phyloP scores from a whole-genome alignment of 495 filamentous ascomycete genomes.

The Clohesyomyces aquaticus region DNA sequence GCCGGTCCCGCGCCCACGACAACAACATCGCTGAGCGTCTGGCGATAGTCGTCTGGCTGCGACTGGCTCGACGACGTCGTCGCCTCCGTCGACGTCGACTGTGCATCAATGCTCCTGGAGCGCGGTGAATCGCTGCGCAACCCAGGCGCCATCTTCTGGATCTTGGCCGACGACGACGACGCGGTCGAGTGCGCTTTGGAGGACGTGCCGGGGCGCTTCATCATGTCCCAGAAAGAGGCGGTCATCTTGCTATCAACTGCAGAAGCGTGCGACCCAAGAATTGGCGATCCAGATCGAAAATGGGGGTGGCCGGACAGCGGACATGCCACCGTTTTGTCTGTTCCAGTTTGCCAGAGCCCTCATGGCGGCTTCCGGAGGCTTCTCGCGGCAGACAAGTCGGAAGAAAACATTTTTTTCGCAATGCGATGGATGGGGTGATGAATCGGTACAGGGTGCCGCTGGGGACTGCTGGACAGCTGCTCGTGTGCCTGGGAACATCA shows the following conservation, averaged over 20 bases:
- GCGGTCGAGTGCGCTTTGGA: slow-evolving; percentile 9
- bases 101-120: slow-evolving; percentile 20
- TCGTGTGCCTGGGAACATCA: neutral
- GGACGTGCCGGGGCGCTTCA: slow-evolving; percentile 31
- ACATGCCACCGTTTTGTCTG: neutral
- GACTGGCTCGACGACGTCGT: slow-evolving; percentile 4
- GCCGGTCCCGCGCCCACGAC: slow-evolving; percentile 73
- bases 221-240: slow-evolving; percentile 28
- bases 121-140: slow-evolving; percentile 18
- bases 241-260: slow-evolving; percentile 32
- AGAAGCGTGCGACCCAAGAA: slow-evolving; percentile 9
- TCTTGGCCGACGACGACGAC: slow-evolving; percentile 7
- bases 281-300: slow-evolving; percentile 23
- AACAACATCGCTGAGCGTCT: slow-evolving; percentile 53
- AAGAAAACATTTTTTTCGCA: neutral
- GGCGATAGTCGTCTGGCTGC: slow-evolving; percentile 14
- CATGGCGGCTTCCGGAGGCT: neutral
- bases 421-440: slow-evolving; percentile 27
- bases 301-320: slow-evolving; percentile 25
- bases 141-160: slow-evolving; percentile 30
- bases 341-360: neutral
- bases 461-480: neutral
- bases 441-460: neutral
- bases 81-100: neutral
- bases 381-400: neutral